Evolutionary conservation across 352 stramenopile genomes (phyloP), one percentile per base, ranked within the genome.

Genomic region (Pythium dissimile): DNA sequence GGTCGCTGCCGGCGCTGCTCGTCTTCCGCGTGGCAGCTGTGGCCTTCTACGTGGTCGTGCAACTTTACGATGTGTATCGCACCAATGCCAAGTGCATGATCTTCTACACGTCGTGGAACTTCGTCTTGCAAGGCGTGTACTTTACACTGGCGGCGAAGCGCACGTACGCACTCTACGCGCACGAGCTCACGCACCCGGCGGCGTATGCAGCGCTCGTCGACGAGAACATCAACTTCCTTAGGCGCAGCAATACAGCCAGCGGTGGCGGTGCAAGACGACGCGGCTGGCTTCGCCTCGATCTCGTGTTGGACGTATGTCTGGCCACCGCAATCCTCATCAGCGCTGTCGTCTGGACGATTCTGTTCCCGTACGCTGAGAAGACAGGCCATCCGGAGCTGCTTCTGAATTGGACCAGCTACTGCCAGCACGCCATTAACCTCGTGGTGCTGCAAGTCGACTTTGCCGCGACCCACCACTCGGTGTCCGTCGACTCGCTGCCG

Each of bases 81-180:
- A 81, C 84, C 15, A 27, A 44, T 10, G 61, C 59, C 28, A 62
- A 64, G 30, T 89, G 84, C 41, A 54, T 92, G 46, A 60, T 61
- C 44, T 91, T 94, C 59, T 94, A 89, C 67, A 94, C 84, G 35
- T 89, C 79, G n/a, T 94, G 84, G 84, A 94, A 94, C 62, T 90
- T 92, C 41, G 71, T 88, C n/a, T 58, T 74, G 3, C 81, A 94
- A 54, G 78, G 77, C 41, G 37, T 49, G 27, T 91, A 91, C 71
- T 91, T 91, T 58, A 34, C 34, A 0, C 23, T 54, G 5, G 78
- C 80, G 8, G 60, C 69, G 1, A 49, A 42, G 32, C 58, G 66
- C 16, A 84, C 78, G 4, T 52, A 54, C 44, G 43, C 52, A 11
- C 49, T 69, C 23, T 51, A 70, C 49, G 59, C 72, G 37, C 56